Evolutionary conservation across 805 yeast species (phyloP).

Genomic region (Starmerella potacharoeniae): DNA sequence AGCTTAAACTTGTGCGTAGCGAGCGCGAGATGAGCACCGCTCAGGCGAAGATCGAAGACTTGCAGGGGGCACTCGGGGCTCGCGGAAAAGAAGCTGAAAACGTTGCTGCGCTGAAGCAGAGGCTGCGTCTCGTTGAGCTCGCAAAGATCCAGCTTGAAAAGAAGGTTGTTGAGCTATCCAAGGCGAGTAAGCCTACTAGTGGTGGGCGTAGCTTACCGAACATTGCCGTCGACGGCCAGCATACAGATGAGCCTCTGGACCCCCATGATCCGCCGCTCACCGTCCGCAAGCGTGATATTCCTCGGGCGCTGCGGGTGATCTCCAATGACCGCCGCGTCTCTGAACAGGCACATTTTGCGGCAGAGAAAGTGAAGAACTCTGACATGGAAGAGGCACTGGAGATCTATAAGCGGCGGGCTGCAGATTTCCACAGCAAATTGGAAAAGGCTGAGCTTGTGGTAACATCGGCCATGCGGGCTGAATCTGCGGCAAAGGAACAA

Average conservation of each 20-base stretch:
- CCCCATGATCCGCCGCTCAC: constrained; percentile 8
- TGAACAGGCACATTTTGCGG: constrained; percentile 45
- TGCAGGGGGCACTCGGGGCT: neutral
- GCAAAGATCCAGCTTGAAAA: constrained; percentile 20
- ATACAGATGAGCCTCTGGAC: constrained; percentile 4
- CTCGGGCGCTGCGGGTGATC: constrained; percentile 14
- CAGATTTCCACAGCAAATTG: constrained; percentile 57
- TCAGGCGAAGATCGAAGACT: constrained; percentile 19
- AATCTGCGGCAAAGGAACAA: constrained; percentile 42
- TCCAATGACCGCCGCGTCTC: constrained; percentile 22
- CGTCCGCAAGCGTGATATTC: constrained; percentile 12
- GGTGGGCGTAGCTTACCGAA: neutral
- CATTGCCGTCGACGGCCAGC: neutral
- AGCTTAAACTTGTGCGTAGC: constrained; percentile 25
- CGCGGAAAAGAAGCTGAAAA: neutral
- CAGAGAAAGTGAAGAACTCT: constrained; percentile 42
- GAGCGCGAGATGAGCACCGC: constrained; percentile 25
- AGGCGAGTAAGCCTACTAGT: neutral
- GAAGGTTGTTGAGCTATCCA: constrained; percentile 8
- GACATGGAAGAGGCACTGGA: constrained; percentile 46
- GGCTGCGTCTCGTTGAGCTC: constrained; percentile 19
- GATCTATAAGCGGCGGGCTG: constrained; percentile 60
- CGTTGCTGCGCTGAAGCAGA: constrained; percentile 3
- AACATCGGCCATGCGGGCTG: constrained; percentile 50
- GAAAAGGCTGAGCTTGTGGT: constrained; percentile 72